phyloP scores from a whole-genome alignment of 129 eudicot species.

The Gnaphalium uliginosum region DNA sequence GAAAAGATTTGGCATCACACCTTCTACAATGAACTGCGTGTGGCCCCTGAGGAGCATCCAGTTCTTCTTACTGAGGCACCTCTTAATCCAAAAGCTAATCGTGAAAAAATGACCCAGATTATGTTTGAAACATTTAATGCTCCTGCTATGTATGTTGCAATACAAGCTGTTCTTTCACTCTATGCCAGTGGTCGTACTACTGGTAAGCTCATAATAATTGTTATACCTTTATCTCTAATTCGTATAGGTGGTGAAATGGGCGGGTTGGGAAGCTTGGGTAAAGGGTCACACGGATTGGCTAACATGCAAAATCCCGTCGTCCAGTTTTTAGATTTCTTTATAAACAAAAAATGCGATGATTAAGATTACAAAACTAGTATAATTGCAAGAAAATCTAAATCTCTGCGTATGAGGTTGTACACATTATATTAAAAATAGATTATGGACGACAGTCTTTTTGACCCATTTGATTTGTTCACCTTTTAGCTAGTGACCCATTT shows the following conservation, averaged over 20 bases:
- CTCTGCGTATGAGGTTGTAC: neutral
- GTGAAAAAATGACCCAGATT: constrained; percentile 63
- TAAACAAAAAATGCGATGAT: too few relatives aligned
- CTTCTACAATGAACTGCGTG: constrained; percentile 58
- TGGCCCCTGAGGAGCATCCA: constrained; percentile 62
- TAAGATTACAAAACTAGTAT: neutral
- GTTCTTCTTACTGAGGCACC: constrained; percentile 68
- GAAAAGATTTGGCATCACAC: constrained; percentile 70
- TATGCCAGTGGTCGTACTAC: constrained; percentile 71
- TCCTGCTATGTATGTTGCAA: constrained; percentile 66
- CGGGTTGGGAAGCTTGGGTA: neutral
- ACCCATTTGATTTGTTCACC: neutral
- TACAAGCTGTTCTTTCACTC: constrained; percentile 59
- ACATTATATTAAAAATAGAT: neutral
- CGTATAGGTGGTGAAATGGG: neutral
- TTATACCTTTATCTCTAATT: neutral
- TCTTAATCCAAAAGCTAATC: constrained; percentile 58
- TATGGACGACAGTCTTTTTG: neutral
- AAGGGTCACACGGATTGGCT: neutral
- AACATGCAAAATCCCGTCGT: neutral
- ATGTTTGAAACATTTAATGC: constrained; percentile 63
- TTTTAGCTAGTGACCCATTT: neutral
- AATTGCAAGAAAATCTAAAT: neutral
- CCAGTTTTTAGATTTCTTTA: neutral
- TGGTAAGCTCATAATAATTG: constrained; percentile 34